These are phyloP conservation scores for Sambucus nigra DNA, from an alignment of 129 eudicot species.

Conservation along the genomic window DNA sequence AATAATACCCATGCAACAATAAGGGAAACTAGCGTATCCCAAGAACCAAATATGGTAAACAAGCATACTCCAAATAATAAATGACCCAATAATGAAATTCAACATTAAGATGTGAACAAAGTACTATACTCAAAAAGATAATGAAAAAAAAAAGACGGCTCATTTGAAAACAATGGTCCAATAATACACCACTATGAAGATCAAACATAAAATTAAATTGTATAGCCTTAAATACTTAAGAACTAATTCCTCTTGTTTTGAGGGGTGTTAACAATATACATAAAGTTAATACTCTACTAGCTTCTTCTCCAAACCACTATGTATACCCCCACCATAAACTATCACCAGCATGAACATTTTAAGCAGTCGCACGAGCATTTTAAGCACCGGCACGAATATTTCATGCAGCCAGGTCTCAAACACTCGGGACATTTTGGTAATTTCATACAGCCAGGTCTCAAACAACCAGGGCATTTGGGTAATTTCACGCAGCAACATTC, in stretches of 20 bases:
- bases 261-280: slow-evolving; percentile 27
- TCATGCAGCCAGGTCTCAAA: slow-evolving; percentile 20
- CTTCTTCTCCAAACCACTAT: slow-evolving; percentile 20
- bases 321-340: slow-evolving; percentile 39
- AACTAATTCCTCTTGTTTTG: slow-evolving; percentile 4
- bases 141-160: not conserved
- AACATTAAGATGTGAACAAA: not conserved
- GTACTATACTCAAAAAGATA: too few relatives aligned
- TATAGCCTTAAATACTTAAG: slow-evolving; percentile 1
- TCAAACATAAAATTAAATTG: slow-evolving; percentile 7
- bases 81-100: too few relatives aligned
- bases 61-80: too few relatives aligned
- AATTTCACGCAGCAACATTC: slow-evolving; percentile 30
- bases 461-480: slow-evolving; percentile 37
- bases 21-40: too few relatives aligned
- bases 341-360: slow-evolving; percentile 57
- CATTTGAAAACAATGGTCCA: not conserved
- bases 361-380: slow-evolving; percentile 48
- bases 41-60: too few relatives aligned
- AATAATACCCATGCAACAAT: too few relatives aligned
- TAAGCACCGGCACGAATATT: slow-evolving; percentile 22
- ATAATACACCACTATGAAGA: not conserved
- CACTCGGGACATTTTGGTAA: slow-evolving; percentile 22
- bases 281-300: slow-evolving; percentile 4
- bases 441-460: slow-evolving; percentile 12